Evolutionary conservation across 257 asterid species (phyloP).

Genomic region (Galeopsis tetrahit): DNA sequence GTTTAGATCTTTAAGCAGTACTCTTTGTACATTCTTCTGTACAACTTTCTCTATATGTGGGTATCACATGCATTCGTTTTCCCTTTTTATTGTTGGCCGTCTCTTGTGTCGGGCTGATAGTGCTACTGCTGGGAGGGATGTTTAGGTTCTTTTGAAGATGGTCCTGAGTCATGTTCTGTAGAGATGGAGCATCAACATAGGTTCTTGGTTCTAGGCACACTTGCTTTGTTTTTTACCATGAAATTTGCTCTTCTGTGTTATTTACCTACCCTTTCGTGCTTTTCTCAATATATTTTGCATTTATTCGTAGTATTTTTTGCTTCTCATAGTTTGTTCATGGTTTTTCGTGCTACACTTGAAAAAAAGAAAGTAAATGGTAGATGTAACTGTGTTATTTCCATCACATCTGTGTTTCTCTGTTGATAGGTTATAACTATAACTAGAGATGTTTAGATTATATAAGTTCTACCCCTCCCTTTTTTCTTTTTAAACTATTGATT

Average conservation of each 20-base stretch:
- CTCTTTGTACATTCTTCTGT: not conserved
- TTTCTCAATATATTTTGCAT: not conserved
- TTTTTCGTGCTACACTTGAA: not conserved
- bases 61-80: not conserved
- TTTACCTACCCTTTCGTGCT: not conserved
- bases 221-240: not conserved
- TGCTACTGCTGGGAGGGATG: slow-evolving; percentile 22
- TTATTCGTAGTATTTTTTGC: not conserved
- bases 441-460: slow-evolving; percentile 16
- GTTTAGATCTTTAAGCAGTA: not conserved
- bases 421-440: slow-evolving; percentile 8
- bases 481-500: slow-evolving; percentile 23
- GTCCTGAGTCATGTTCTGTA: slow-evolving; percentile 1
- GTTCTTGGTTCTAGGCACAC: slow-evolving; percentile 3
- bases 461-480: not conserved
- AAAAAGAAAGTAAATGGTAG: not conserved
- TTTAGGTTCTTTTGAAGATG: slow-evolving; percentile 4
- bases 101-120: slow-evolving; percentile 23
- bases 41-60: not conserved
- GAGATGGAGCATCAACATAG: slow-evolving; percentile 3
- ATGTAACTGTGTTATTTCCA: not conserved
- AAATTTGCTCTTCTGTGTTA: slow-evolving; percentile 5
- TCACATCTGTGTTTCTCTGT: slow-evolving; percentile 16
- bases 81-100: slow-evolving; percentile 4
- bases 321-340: slow-evolving; percentile 8